Base-by-base conservation (phyloP, 2,329 filamentous ascomycete genomes). In the Cladosporium sphaerospermum region DNA sequence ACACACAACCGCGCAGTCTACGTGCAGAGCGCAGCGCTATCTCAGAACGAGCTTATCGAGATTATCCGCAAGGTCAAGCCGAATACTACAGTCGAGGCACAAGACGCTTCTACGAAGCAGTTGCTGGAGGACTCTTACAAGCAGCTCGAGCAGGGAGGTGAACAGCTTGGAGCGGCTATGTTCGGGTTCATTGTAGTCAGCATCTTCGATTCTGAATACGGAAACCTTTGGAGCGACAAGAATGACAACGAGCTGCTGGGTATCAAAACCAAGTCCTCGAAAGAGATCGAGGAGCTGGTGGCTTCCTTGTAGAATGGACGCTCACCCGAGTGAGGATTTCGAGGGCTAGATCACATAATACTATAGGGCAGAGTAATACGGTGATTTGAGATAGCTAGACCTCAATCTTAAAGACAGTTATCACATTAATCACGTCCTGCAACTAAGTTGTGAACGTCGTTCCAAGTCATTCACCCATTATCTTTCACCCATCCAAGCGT, bases 31-130 rank as follows among this genome's bases (percentile, higher is more conserved):
- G 58, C 63, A 5, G 55, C 61, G 1, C 45, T 68, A 3, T 67
- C 70, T 11, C 69, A 73, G 60, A 72, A 72, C 37, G 54, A 68
- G 47, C 48, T 73, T 9, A 54, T 73, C 16, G 60, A 60, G 18
- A 64, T 67, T 32, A 65, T 63, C n/a, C 64, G 67, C 58, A 64
- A 68, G 19, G 45, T 28, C n/a, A 53, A 49, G 23, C 44, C 42
- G 23, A 18, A 23, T 14, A 14, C 33, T 14, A 46, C 37, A 5
- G 28, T 45, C 36, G 11, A 45, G 34, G 23, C 36, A 18, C 34
- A 45, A 41, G 44, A 45, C 18, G 42, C 43, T 13, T 39, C 43
- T 5, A 23, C 41, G 14, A 44, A 44, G 49, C 19, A 49, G 36
- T 34, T 49, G 19, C 37, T 52, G 13, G 49, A 52, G 19, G 34